Evolutionary conservation across 257 asterid species (phyloP).

Genomic region (Salvia hispanica): DNA sequence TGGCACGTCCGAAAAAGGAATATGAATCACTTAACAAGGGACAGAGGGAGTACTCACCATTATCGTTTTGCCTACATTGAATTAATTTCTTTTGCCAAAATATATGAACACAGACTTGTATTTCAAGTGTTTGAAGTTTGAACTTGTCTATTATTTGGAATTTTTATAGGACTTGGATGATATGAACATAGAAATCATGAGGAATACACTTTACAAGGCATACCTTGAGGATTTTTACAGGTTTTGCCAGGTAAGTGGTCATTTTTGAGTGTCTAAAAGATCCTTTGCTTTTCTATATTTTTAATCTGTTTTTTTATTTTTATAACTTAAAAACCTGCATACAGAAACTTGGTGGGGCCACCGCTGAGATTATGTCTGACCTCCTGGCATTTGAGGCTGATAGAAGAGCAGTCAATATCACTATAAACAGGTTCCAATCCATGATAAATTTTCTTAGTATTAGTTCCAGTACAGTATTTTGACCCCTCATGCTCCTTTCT

Average conservation of each 20-base stretch:
- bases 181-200: conserved; percentile 95
- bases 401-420: conserved; percentile 92
- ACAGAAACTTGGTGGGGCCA: conserved; percentile 96
- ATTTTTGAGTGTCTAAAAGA: conserved; percentile 14
- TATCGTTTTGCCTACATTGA: not conserved
- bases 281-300: conserved; percentile 16
- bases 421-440: conserved; percentile 70
- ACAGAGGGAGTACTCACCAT: not conserved
- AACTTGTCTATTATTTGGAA: conserved; percentile 22
- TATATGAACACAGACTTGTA: not conserved
- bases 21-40: too few species aligned
- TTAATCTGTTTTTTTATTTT: conserved; percentile 16
- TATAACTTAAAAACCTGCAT: conserved; percentile 29
- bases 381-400: conserved; percentile 92
- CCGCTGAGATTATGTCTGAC: conserved; percentile 93
- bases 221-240: conserved; percentile 90
- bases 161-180: conserved; percentile 80
- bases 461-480: conserved; percentile 8
- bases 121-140: conserved; percentile 5
- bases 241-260: conserved; percentile 66
- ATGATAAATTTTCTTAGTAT: not conserved
- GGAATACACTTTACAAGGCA: conserved; percentile 92
- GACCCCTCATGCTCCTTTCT: conserved; percentile 27
- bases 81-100: conserved; percentile 18
- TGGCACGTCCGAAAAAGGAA: too few species aligned